Percentiles rank a stretch among this genome's conserved stretches.
phyloP scores from a whole-genome alignment of 192 early-diverging fungal species.

The Helicostylum pulchrum region DNA sequence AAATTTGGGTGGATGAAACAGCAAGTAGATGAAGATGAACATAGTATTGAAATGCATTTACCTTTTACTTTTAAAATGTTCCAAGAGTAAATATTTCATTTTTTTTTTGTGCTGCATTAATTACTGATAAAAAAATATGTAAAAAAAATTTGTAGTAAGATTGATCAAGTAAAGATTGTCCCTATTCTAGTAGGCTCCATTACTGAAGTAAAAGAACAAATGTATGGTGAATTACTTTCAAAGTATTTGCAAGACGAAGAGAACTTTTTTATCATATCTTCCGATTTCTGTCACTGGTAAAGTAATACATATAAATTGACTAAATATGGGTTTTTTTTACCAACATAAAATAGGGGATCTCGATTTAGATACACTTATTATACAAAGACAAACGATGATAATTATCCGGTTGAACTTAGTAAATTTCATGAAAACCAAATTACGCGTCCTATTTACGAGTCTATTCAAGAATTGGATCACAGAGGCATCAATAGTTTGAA shows the following conservation, averaged over 20 bases:
- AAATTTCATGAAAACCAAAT: constrained; percentile 9
- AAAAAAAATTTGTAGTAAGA: constrained; percentile 29
- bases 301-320: background rate
- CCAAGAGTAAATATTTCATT: constrained; percentile 46
- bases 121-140: background rate
- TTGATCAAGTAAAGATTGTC: constrained; percentile 65
- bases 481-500: constrained; percentile 81
- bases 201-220: constrained; percentile 50
- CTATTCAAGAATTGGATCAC: constrained; percentile 76
- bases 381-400: constrained; percentile 18
- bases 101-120: constrained; percentile 5
- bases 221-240: constrained; percentile 72
- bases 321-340: background rate
- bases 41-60: constrained; percentile 97
- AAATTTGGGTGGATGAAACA: constrained; percentile 66
- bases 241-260: constrained; percentile 66
- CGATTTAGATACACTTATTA: constrained; percentile 85
- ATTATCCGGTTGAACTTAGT: constrained; percentile 9
- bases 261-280: constrained; percentile 91
- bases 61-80: constrained; percentile 87
- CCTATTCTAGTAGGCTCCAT: constrained; percentile 88
- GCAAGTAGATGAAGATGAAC: constrained; percentile 84
- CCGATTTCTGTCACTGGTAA: constrained; percentile 96
- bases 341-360: constrained; percentile 51
- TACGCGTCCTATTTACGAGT: constrained; percentile 64